Conservation (phyloP, 1,139 yeast genomes). For the Trichomonascaceae sp. region DNA sequence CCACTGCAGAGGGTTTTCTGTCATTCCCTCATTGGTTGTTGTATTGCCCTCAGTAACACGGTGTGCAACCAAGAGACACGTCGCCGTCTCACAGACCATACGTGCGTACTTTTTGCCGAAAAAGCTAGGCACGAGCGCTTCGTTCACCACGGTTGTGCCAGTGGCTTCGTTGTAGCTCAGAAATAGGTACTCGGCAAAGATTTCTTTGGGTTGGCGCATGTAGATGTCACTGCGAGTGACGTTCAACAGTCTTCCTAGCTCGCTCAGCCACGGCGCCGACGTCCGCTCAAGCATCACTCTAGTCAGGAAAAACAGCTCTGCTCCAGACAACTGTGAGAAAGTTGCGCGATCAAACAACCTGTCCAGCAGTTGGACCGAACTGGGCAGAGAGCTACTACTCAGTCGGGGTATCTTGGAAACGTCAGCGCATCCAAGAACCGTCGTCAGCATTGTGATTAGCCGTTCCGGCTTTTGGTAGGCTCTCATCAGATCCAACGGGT, state of each 20-base stretch:
- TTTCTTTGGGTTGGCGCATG: too few species aligned
- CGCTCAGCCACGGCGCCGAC: conserved; percentile 15
- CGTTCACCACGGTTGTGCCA: conserved; percentile 7
- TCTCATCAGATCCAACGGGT: conserved; percentile 10
- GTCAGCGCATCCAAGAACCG: conserved; percentile 22
- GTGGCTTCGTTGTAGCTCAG: conserved; percentile 7
- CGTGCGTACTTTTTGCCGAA: conserved; percentile 11
- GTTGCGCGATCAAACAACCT: conserved; percentile 14
- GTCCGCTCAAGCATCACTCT: conserved; percentile 12
- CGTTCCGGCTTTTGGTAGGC: conserved; percentile 10
- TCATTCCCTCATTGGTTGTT: conserved; percentile 3
- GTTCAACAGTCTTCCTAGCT: conserved; percentile 11
- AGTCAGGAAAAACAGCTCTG: conserved; percentile 10
- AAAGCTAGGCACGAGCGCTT: conserved; percentile 12
- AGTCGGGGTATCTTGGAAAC: conserved; percentile 12
- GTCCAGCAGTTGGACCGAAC: conserved; percentile 15
- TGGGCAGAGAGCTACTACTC: conserved; percentile 13
- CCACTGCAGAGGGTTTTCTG: conserved; percentile 6
- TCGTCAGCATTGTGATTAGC: conserved; percentile 14
- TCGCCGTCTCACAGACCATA: conserved; percentile 11
- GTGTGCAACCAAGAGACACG: conserved; percentile 10
- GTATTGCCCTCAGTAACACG: conserved; percentile 5
- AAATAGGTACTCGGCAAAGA: conserved; percentile 7
- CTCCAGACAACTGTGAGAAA: conserved; percentile 12
- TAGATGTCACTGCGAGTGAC: too few species aligned